These are phyloP conservation scores for Gossypium turneri DNA, from an alignment of 345 rosid genomes.

Conservation along the genomic window DNA sequence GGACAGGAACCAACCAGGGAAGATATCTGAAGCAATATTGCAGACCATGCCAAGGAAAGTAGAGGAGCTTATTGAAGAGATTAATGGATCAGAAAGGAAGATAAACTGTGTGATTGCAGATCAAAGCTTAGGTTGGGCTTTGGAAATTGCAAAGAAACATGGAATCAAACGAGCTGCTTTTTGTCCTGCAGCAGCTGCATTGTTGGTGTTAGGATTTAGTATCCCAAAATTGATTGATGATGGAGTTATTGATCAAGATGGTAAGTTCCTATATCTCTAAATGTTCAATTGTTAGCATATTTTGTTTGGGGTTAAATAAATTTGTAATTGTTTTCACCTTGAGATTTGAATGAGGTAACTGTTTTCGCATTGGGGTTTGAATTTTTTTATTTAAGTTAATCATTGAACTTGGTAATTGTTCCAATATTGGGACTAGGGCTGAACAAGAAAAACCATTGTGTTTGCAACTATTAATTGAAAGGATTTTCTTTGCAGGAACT, in stretches of 20 bases:
- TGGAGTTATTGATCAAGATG: conserved; percentile 16
- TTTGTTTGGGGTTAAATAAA: too few relatives aligned
- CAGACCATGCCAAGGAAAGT: conserved; percentile 8
- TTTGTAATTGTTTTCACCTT: too few relatives aligned
- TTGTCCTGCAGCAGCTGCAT: conserved; percentile 14
- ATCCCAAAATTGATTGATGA: conserved; percentile 12
- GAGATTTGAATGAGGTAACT: too few relatives aligned
- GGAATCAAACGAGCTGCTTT: conserved; percentile 10
- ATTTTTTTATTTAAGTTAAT: too few relatives aligned
- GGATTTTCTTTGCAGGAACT: conserved; percentile 2
- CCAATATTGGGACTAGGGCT: too few relatives aligned
- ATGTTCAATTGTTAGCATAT: not conserved
- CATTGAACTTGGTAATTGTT: too few relatives aligned
- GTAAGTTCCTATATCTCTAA: not conserved
- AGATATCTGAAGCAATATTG: not conserved
- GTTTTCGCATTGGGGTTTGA: too few relatives aligned
- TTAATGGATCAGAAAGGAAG: not conserved
- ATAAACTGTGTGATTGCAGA: conserved; percentile 12
- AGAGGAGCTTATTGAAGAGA: conserved; percentile 8
- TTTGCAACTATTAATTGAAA: not conserved
- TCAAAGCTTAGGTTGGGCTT: not conserved
- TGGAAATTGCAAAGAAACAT: conserved; percentile 13
- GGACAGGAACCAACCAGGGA: conserved; percentile 12
- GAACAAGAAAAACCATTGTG: not conserved
- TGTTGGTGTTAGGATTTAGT: not conserved